Percentiles rank a stretch among this genome's conserved stretches.
Conservation (phyloP, 257 asterid species). For the Solanum commersonii region DNA sequence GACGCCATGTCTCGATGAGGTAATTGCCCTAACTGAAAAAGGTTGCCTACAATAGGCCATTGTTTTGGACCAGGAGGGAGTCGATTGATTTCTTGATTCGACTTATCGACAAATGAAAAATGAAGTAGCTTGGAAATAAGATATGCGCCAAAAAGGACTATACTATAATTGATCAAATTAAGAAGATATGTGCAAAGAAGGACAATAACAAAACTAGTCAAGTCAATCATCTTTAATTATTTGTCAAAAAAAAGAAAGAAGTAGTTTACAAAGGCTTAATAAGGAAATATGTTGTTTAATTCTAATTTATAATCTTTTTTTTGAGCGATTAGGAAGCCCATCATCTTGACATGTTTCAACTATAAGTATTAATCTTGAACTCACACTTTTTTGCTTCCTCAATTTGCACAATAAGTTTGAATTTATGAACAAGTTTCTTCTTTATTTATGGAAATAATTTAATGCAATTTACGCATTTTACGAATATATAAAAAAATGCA, state of each 20-base stretch:
- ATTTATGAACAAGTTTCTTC: too few species aligned
- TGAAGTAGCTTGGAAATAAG: not conserved
- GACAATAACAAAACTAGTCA: not conserved
- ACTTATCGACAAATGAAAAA: not conserved
- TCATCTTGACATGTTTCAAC: not conserved
- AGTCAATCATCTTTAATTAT: not conserved
- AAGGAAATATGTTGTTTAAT: not conserved
- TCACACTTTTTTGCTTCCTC: not conserved
- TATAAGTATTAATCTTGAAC: not conserved
- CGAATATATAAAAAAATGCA: too few species aligned
- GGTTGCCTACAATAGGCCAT: constrained; percentile 93
- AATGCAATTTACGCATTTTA: too few species aligned
- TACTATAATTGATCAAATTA: not conserved
- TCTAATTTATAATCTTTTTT: not conserved
- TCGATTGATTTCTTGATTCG: not conserved
- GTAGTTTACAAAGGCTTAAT: not conserved
- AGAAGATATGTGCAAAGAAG: not conserved
- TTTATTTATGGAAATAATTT: too few species aligned
- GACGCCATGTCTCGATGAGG: constrained; percentile 80
- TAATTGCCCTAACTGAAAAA: constrained; percentile 59
- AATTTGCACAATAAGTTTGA: not conserved
- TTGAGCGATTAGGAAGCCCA: not conserved
- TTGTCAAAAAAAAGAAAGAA: not conserved
- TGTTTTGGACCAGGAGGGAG: constrained; percentile 83
- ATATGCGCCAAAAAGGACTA: not conserved